phyloP scores from a whole-genome alignment of 2,329 filamentous ascomycete genomes.

The Claviceps humidiphila region DNA sequence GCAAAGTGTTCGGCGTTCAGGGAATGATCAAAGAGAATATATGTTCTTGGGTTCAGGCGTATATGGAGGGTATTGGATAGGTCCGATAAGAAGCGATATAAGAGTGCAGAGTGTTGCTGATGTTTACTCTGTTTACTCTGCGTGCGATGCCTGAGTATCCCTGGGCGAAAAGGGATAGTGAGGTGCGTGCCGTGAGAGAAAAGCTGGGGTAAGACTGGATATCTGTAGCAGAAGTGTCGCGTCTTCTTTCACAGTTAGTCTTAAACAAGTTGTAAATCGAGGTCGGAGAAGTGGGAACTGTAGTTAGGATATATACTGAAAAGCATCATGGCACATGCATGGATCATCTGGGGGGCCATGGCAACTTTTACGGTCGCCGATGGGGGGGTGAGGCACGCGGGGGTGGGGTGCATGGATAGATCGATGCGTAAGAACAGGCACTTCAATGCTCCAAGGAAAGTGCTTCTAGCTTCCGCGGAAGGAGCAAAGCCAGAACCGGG shows the following conservation, averaged over 20 bases:
- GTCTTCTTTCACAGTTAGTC: neutral
- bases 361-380: neutral
- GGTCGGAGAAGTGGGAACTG: neutral
- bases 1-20: neutral
- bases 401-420: neutral
- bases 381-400: no score
- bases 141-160: no score
- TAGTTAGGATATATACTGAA: constrained; percentile 12
- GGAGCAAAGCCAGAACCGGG: neutral
- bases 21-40: neutral
- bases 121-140: no score
- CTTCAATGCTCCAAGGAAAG: neutral
- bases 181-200: no score
- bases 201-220: no score
- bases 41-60: neutral
- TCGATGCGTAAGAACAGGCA: neutral
- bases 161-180: no score
- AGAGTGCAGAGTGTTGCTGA: no score
- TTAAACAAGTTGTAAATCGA: neutral
- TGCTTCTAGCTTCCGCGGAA: constrained; percentile 2
- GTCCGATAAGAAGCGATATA: neutral
- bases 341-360: constrained; percentile 6
- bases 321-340: constrained; percentile 13
- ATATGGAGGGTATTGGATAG: neutral
- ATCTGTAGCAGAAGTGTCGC: no score